Evolutionary conservation across 129 eudicot species (phyloP).

Genomic region (Lactuca saligna): DNA sequence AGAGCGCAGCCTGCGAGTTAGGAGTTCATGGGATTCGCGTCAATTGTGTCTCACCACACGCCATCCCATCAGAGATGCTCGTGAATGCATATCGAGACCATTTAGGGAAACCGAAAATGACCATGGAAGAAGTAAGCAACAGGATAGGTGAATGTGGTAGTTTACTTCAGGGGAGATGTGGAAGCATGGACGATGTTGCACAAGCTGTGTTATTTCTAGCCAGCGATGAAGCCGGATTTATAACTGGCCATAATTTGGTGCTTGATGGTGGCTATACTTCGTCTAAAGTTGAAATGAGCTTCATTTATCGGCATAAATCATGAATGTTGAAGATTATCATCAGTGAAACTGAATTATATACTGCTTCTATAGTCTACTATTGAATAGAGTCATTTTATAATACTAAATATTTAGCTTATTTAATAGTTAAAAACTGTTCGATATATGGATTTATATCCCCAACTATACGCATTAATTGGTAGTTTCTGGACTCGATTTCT

Average conservation of each 20-base stretch:
- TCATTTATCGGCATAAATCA: conserved; percentile 43
- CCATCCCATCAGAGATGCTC: conserved; percentile 83
- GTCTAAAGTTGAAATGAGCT: conserved; percentile 41
- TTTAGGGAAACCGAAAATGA: conserved; percentile 37
- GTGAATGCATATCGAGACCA: conserved; percentile 46
- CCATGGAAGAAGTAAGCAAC: conserved; percentile 45
- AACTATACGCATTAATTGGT: too few species aligned
- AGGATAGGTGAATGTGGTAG: conserved; percentile 48
- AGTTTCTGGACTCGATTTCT: too few species aligned
- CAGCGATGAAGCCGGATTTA: conserved; percentile 70
- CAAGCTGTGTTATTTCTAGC: conserved; percentile 72
- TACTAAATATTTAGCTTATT: too few species aligned
- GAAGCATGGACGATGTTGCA: conserved; percentile 72
- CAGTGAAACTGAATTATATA: neutral
- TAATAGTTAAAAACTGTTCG: neutral
- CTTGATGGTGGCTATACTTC: conserved; percentile 88
- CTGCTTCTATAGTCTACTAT: too few species aligned
- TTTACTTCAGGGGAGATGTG: conserved; percentile 60
- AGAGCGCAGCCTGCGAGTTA: conserved; percentile 67
- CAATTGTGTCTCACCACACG: conserved; percentile 90
- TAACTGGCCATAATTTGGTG: conserved; percentile 83
- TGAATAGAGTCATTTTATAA: too few species aligned
- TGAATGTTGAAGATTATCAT: neutral
- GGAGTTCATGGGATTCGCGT: conserved; percentile 84
- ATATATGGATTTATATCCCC: too few species aligned